Percentiles rank a stretch among this genome's conserved stretches.
Evolutionary conservation across 176 grass and related monocot species (phyloP).

Genomic region (Hordeum vulgare): MorexV3_pseudomolecules_assembly NC_058522.1:418613665-418614164

Average conservation of each 20-base stretch:
- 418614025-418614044: not conserved
- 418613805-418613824: not conserved
- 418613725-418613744: too few species aligned
- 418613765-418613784: not conserved
- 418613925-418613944: not conserved
- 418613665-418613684: too few species aligned
- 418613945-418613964: not conserved
- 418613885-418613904: not conserved
- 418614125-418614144: slow-evolving; percentile 4
- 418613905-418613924: not conserved
- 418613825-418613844: not conserved
- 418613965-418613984: not conserved
- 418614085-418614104: not conserved
- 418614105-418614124: not conserved
- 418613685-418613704: too few species aligned
- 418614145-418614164: slow-evolving; percentile 4
- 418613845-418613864: not conserved
- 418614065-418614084: not conserved
- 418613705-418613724: too few species aligned
- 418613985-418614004: slow-evolving; percentile 6
- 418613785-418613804: not conserved
- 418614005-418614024: not conserved
- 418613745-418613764: too few species aligned
- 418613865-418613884: not conserved
- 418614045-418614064: slow-evolving; percentile 5